Evolutionary conservation across 192 early-diverging fungal species (phyloP), one percentile per base, ranked within the genome.

Genomic region (Coemansia erecta): DNA sequence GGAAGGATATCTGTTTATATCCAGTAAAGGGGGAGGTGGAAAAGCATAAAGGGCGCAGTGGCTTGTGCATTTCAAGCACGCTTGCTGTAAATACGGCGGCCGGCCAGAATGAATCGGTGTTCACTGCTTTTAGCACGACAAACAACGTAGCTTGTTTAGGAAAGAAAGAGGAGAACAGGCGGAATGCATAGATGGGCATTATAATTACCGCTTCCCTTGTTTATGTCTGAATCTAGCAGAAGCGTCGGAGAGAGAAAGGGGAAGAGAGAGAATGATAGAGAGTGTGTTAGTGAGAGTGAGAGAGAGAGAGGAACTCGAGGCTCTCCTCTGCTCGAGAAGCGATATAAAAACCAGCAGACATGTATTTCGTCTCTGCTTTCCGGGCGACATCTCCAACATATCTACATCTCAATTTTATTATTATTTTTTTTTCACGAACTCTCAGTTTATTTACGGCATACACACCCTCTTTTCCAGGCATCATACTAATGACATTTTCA

Each of bases 401-500:
- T 31, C 28, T 31, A 31, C 28, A 31, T 44, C 8, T 44, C 17
- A 44, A 44, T 52, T 33, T 23, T 23, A 18, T n/a, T 4, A 49
- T 52, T 52, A n/a, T 54, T 54, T 54, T 54, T n/a, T 39, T 18
- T 1, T 43, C 13, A n/a, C 42, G 42, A 54, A 10, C 21, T 18
- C 33, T 48, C 21, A 11, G 4, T 22, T 2, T 48, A 1, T 18
- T 19, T 21, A 46, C n/a, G 44, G 10, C 10, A 31, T 28, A 52
- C 33, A 52, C 13, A 33, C 18, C 8, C 24, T 12, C 35, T 28
- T 53, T 37, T 53, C n/a, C n/a, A n/a, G n/a, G n/a, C n/a, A n/a
- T n/a, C 21, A 10, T 0, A 33, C 28, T 5, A 40, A 77, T 77
- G 72, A 60, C 63, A 18, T 48, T 68, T 49, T 33, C 41, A 1